Percentiles rank a stretch among this genome's conserved stretches.
These are phyloP conservation scores for Saccharomyces eubayanus DNA, from an alignment of 805 yeast species.

Conservation along the genomic window DNA sequence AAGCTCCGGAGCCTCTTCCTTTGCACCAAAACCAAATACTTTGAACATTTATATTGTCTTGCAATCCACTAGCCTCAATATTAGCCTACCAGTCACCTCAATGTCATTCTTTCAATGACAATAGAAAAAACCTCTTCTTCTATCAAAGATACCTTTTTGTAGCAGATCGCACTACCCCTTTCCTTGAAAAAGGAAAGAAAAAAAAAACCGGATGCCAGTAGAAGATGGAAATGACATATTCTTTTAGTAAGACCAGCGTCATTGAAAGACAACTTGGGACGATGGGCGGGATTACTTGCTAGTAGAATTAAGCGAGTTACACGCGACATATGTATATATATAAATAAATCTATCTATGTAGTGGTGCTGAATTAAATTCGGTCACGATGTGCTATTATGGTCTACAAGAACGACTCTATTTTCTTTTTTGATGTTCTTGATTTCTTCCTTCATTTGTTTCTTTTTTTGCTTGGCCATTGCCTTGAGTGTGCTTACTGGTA, in stretches of 20 bases:
- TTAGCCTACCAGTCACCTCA: background rate
- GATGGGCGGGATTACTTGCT: background rate
- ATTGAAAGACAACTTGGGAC: background rate
- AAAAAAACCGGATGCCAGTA: background rate
- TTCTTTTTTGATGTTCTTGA: conserved; percentile 18
- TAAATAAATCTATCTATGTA: background rate
- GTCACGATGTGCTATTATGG: background rate
- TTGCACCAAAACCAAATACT: conserved; percentile 28
- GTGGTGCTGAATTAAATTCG: background rate
- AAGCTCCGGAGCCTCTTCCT: conserved; percentile 9
- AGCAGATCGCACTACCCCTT: background rate
- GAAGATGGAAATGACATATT: background rate
- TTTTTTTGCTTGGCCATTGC: conserved; percentile 14
- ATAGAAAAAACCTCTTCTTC: background rate
- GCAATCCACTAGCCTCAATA: background rate
- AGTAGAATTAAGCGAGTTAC: background rate
- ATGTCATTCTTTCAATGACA: no score
- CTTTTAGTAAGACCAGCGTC: background rate
- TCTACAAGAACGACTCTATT: conserved; percentile 4
- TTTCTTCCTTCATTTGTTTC: conserved; percentile 16
- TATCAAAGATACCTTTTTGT: background rate
- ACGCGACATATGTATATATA: background rate
- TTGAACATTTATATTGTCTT: conserved; percentile 24
- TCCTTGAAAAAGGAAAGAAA: background rate
- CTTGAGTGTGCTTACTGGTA: conserved; percentile 8